A percentile compares a stretch with the other conserved stretches of the same genome.
These are phyloP conservation scores for Panaeolus papilionaceus DNA, from an alignment of 768 basidiomycete genomes.

Conservation along the genomic window DNA sequence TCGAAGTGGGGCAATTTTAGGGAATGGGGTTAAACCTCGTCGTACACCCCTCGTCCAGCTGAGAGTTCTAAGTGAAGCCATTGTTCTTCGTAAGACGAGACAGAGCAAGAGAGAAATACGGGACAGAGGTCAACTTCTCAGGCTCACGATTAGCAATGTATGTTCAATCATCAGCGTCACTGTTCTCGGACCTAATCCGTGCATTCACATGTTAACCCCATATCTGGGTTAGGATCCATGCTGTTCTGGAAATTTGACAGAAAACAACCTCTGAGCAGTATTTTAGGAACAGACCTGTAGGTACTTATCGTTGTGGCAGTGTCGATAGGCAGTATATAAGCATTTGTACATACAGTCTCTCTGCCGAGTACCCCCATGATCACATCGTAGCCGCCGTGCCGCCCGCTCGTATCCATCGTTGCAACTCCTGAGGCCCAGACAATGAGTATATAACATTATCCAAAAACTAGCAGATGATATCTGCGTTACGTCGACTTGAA, in stretches of 20 bases:
- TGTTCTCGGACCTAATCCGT: slow-evolving; percentile 6
- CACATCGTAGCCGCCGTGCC: no score
- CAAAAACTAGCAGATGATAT: no score
- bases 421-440: no score
- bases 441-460: no score
- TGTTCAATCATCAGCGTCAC: slow-evolving; percentile 12
- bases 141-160: neutral
- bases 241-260: no score
- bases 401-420: no score
- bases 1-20: neutral
- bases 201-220: slow-evolving; percentile 20
- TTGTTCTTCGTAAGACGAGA: neutral
- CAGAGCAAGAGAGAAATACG: neutral
- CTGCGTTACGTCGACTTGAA: slow-evolving; percentile 18
- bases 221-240: slow-evolving; percentile 1
- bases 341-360: no score
- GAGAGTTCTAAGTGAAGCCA: slow-evolving; percentile 7
- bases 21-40: neutral
- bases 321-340: no score
- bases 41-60: neutral
- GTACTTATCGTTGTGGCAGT: no score
- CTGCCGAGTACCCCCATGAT: no score
- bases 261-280: no score
- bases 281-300: no score
- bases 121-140: neutral